phyloP scores from a whole-genome alignment of 2,329 filamentous ascomycete species.

The Fusarium sp. region DNA sequence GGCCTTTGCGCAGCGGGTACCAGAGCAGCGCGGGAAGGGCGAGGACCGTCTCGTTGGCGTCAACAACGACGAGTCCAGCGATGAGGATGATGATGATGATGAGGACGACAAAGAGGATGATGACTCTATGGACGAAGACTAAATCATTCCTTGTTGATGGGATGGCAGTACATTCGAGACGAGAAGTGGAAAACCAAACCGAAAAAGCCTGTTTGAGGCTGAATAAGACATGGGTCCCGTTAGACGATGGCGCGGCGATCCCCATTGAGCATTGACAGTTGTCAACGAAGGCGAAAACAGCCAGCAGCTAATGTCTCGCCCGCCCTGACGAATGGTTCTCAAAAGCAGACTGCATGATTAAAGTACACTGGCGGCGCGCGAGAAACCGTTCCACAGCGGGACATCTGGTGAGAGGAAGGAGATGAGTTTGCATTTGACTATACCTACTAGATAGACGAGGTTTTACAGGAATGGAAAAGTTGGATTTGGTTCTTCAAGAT shows the following conservation, averaged over 20 bases:
- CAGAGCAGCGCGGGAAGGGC: slow-evolving; percentile 69
- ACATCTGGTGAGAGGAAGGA: slow-evolving; percentile 14
- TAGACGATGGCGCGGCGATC: slow-evolving; percentile 17
- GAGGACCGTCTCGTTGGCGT: slow-evolving; percentile 84
- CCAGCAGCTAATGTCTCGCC: slow-evolving; percentile 28
- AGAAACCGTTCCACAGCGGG: slow-evolving; percentile 33
- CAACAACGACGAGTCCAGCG: slow-evolving; percentile 73
- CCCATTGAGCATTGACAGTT: slow-evolving; percentile 19
- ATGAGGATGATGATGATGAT: slow-evolving; percentile 65
- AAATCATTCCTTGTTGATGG: slow-evolving; percentile 25
- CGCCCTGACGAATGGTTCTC: neutral
- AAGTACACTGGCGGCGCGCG: slow-evolving; percentile 36
- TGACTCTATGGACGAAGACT: slow-evolving; percentile 69
- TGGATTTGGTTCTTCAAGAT: slow-evolving; percentile 32
- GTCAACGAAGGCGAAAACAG: slow-evolving; percentile 14
- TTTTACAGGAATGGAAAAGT: slow-evolving; percentile 37
- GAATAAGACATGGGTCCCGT: slow-evolving; percentile 30
- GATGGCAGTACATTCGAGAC: slow-evolving; percentile 17
- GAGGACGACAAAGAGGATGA: slow-evolving; percentile 65
- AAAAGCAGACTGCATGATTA: slow-evolving; percentile 29
- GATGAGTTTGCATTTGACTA: slow-evolving; percentile 7
- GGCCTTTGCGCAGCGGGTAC: slow-evolving; percentile 78
- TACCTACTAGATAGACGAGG: slow-evolving; percentile 32
- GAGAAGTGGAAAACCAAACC: slow-evolving; percentile 9
- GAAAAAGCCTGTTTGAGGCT: slow-evolving; percentile 10